phyloP scores from a whole-genome alignment of 441 rosid species.

The Euphorbia corollata region DNA sequence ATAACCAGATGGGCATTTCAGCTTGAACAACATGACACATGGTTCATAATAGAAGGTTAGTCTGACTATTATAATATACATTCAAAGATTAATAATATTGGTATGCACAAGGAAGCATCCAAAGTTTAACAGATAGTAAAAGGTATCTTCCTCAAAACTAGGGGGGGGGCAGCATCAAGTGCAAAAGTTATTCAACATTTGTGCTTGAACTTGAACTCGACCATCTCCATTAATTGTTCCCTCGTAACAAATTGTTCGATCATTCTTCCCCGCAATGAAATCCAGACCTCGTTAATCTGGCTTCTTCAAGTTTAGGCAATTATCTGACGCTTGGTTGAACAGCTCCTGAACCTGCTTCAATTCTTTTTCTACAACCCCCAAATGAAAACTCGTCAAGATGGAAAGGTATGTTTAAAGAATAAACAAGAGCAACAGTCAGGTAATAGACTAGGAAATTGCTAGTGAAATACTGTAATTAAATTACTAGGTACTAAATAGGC shows the following conservation, averaged over 20 bases:
- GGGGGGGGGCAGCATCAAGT: no score
- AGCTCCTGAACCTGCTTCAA: slow-evolving; percentile 73
- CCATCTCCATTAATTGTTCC: not conserved
- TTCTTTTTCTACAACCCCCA: slow-evolving; percentile 53
- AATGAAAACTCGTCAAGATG: slow-evolving; percentile 9
- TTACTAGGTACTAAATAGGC: not conserved
- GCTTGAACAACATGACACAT: not conserved
- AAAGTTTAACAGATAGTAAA: not conserved
- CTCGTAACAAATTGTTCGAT: not conserved
- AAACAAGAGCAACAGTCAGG: not conserved
- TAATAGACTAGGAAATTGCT: not conserved
- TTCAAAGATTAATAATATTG: no score
- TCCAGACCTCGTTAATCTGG: slow-evolving; percentile 34
- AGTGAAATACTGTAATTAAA: not conserved
- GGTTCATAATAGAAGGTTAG: not conserved
- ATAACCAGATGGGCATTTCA: not conserved
- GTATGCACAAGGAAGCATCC: no score
- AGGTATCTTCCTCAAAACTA: slow-evolving; percentile 8
- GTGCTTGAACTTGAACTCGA: not conserved
- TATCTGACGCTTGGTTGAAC: slow-evolving; percentile 74
- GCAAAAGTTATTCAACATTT: not conserved
- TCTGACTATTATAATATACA: not conserved
- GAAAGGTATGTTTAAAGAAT: not conserved
- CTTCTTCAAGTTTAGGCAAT: slow-evolving; percentile 81
- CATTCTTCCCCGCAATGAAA: not conserved